Evolutionary conservation across 2,329 filamentous ascomycete species (phyloP).

Genomic region (Phialemoniopsis sp.): DNA sequence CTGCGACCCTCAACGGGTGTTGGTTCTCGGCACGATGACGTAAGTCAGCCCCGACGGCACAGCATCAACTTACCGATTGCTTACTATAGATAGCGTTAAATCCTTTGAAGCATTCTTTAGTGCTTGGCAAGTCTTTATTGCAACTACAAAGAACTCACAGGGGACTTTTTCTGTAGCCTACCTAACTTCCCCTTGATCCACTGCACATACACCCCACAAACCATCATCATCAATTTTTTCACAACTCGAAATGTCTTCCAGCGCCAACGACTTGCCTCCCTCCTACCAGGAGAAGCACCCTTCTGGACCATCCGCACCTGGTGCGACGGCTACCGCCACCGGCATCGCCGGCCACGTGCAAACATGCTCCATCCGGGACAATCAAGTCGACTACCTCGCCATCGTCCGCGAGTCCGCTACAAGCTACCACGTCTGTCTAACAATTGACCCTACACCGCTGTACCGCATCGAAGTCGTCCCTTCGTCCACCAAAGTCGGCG

Average conservation of each 20-base stretch:
- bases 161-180: too few relatives aligned
- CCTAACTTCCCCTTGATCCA: not conserved
- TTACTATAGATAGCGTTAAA: too few relatives aligned
- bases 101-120: too few relatives aligned
- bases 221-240: not conserved
- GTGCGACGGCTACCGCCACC: not conserved
- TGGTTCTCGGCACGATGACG: not conserved
- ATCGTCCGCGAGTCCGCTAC: constrained; percentile 3
- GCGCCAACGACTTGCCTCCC: not conserved
- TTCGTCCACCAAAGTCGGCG: constrained; percentile 1
- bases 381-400: constrained; percentile 2
- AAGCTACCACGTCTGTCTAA: constrained; percentile 2
- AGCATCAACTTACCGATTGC: too few relatives aligned
- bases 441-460: constrained; percentile 2
- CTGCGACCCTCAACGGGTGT: not conserved
- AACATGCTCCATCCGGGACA: constrained; percentile 2
- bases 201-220: not conserved
- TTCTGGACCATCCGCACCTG: constrained; percentile 1
- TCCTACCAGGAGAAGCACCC: constrained; percentile 1
- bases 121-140: too few relatives aligned
- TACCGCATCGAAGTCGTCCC: constrained; percentile 2
- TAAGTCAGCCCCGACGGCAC: not conserved
- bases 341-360: constrained; percentile 1
- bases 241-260: not conserved
- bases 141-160: too few relatives aligned